Percentiles rank a stretch among this genome's conserved stretches.
phyloP scores from a whole-genome alignment of 2,329 filamentous ascomycete species.

The Xylaria digitata region DNA sequence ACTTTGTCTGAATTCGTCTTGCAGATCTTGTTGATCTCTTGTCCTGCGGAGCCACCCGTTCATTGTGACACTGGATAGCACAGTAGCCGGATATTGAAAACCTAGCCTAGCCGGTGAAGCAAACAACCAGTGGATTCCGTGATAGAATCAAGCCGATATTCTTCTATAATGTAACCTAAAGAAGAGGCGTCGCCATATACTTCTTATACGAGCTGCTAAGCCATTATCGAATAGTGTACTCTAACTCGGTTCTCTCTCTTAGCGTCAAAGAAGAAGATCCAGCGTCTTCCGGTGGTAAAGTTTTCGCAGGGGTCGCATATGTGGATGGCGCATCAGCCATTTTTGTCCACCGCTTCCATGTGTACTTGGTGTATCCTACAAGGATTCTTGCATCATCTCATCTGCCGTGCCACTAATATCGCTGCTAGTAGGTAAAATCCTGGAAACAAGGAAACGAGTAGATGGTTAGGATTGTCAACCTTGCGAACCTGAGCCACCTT shows the following conservation, averaged over 20 bases:
- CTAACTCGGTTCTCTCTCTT: too few species aligned
- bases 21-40: conserved; percentile 37
- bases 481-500: conserved; percentile 13
- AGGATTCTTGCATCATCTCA: conserved; percentile 39
- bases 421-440: conserved; percentile 19
- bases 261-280: too few species aligned
- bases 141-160: not conserved
- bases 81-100: conserved; percentile 1
- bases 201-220: not conserved
- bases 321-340: conserved; percentile 5
- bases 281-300: too few species aligned
- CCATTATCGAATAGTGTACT: not conserved
- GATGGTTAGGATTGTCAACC: conserved; percentile 31
- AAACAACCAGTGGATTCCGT: conserved; percentile 3
- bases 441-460: conserved; percentile 20
- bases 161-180: not conserved
- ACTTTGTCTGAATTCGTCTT: conserved; percentile 24
- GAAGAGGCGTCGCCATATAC: not conserved
- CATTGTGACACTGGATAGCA: conserved; percentile 12
- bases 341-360: not conserved
- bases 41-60: conserved; percentile 23
- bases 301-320: not conserved
- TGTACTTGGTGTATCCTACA: conserved; percentile 8
- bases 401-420: conserved; percentile 36
- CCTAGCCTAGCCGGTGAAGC: not conserved